Percentiles rank a stretch among this genome's conserved stretches.
Conservation (phyloP, 768 basidiomycete species). For the Mycena latifolia region DNA sequence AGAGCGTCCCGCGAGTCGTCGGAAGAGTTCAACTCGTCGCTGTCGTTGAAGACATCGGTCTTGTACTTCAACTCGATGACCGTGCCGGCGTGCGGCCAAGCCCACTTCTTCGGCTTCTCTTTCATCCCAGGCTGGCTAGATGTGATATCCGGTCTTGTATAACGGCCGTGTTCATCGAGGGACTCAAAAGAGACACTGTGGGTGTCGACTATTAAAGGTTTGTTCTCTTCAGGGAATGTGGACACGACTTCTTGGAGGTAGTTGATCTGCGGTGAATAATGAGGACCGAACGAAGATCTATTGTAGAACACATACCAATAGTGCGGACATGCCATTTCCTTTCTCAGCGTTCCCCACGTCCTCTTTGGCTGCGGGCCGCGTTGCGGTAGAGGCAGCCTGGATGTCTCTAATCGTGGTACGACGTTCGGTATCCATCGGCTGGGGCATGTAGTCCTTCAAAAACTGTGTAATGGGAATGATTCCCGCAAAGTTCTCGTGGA, state of each 20-base stretch:
- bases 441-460: conserved; percentile 1
- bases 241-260: conserved; percentile 6
- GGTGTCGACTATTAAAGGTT: conserved; percentile 17
- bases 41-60: conserved; percentile 5
- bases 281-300: not conserved
- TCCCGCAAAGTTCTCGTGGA: conserved; percentile 1
- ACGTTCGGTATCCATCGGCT: not conserved
- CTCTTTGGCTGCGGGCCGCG: not conserved
- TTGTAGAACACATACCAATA: not conserved
- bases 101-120: not conserved
- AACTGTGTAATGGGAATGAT: not conserved
- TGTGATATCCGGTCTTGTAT: conserved; percentile 18
- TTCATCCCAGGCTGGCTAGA: conserved; percentile 7
- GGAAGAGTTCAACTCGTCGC: not conserved
- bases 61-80: conserved; percentile 14
- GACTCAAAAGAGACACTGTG: not conserved
- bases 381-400: not conserved
- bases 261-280: not conserved
- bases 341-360: no score
- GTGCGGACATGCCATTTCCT: not conserved
- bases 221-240: not conserved
- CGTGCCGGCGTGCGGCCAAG: conserved; percentile 6
- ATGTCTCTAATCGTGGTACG: not conserved
- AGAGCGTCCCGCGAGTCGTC: not conserved
- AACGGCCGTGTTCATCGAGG: not conserved